Percentiles rank a stretch among this genome's conserved stretches.
Conservation (phyloP, 108 stramenopile species). For the Fragilariopsis cylindrus region DNA sequence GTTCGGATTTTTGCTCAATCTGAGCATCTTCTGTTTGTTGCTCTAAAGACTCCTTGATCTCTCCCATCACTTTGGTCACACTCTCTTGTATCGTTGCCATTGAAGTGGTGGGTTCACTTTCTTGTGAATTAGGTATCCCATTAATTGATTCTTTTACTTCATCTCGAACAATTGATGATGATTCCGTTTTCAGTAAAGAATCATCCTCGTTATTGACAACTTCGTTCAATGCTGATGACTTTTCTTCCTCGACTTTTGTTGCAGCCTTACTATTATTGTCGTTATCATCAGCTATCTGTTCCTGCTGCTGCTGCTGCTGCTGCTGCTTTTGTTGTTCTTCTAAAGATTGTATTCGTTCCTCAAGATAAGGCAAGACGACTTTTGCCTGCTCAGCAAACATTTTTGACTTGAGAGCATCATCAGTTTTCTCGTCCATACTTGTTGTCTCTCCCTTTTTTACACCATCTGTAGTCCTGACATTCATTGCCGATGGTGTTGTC, state of each 20-base stretch:
- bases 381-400: not conserved
- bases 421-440: not conserved
- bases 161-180: not conserved
- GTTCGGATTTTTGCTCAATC: not conserved
- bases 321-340: constrained; percentile 1
- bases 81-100: not conserved
- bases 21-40: not conserved
- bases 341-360: constrained; percentile 12
- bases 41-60: not conserved
- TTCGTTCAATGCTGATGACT: not conserved
- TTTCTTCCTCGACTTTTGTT: not conserved
- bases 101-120: not conserved
- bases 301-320: not conserved
- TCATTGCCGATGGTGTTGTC: not conserved
- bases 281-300: not conserved
- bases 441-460: not conserved
- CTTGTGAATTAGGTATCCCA: not conserved
- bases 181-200: not conserved
- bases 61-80: not conserved
- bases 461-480: not conserved
- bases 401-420: not conserved
- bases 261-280: not conserved
- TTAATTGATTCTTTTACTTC: not conserved
- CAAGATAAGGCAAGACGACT: constrained; percentile 9
- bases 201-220: not conserved